Percentiles rank a stretch among this genome's conserved stretches.
phyloP scores from a whole-genome alignment of 164 flowering plant genomes.

The Vitis riparia region DNA sequence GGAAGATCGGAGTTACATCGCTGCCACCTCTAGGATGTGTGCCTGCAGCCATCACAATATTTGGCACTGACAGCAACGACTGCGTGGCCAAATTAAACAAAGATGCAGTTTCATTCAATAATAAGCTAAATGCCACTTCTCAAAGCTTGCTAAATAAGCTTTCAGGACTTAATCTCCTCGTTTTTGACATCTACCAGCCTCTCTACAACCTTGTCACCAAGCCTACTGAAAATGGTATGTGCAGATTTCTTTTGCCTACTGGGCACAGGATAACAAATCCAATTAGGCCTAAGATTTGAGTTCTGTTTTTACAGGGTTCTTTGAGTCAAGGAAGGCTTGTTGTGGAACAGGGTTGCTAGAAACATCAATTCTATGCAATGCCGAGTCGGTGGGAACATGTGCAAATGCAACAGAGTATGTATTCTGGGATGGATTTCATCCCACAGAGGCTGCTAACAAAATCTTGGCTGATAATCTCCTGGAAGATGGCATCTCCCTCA shows the following conservation, averaged over 20 bases:
- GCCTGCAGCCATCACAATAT: constrained; percentile 57
- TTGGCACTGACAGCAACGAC: constrained; percentile 39
- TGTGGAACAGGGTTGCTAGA: constrained; percentile 85
- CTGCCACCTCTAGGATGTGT: constrained; percentile 68
- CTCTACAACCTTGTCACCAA: constrained; percentile 43
- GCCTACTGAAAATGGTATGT: constrained; percentile 48
- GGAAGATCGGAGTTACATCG: constrained; percentile 62
- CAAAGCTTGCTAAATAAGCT: constrained; percentile 28
- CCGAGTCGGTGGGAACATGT: constrained; percentile 64
- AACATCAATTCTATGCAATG: constrained; percentile 68
- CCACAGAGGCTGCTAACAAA: constrained; percentile 79
- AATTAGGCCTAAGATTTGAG: too few relatives aligned
- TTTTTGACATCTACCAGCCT: constrained; percentile 58
- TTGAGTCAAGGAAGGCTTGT: constrained; percentile 80
- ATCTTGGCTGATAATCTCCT: constrained; percentile 59
- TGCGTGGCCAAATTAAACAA: constrained; percentile 49
- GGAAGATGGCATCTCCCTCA: constrained; percentile 61
- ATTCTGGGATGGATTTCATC: constrained; percentile 95
- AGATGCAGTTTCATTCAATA: constrained; percentile 52
- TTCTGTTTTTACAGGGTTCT: constrained; percentile 51
- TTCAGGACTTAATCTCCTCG: constrained; percentile 46
- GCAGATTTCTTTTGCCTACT: neutral
- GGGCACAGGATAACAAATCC: too few relatives aligned
- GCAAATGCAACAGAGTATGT: constrained; percentile 71
- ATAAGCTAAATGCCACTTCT: constrained; percentile 52